Evolutionary conservation across 148 eudicot genomes (phyloP), one percentile per base, ranked within the genome.

Genomic region (Pharnaceum exiguum): DNA sequence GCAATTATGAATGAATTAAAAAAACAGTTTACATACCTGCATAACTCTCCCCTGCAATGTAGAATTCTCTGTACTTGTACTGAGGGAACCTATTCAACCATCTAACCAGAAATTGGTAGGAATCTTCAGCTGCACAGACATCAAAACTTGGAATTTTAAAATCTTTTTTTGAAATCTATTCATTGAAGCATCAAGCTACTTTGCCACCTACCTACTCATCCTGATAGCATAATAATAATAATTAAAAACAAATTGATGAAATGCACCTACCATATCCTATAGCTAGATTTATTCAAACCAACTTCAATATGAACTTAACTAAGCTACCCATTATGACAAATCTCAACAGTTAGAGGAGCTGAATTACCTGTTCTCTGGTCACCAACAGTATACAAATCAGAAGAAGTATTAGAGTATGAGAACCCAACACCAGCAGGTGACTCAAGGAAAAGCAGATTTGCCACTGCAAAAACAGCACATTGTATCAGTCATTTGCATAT

Each of bases 341-440:
- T n/a, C n/a, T n/a, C n/a, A n/a, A n/a, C n/a, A n/a, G n/a, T 5
- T 23, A 15, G 25, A 37, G 2, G 25, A 47, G 22, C 10, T 4
- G 50, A 45, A 31, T 55, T 71, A 90, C 97, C 95, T 67, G 95
- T 83, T 69, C 61, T 79, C 16, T 72, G 69, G 62, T 90, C 97
- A 55, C 95, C 97, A 32, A 63, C 74, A 59, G 78, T 71, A 36
- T 82, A 81, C 67, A 77, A 70, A 76, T 86, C 97, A 31, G 95
- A 65, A 47, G 97, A 32, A 10, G 90, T 83, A 57, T 86, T 90
- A 29, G 97, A 69, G 75, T 90, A 90, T 13, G 97, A 90, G 56
- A 73, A 90, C 7, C 95, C 97, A 77, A 90, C 90, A 50, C 97
- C 97, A 57, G 90, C 91, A 25, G 97, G 97, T 36, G 97, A 86